These are phyloP conservation scores for Cladosporium sp. DNA, from an alignment of 2,329 filamentous ascomycete genomes.

Conservation along the genomic window DNA sequence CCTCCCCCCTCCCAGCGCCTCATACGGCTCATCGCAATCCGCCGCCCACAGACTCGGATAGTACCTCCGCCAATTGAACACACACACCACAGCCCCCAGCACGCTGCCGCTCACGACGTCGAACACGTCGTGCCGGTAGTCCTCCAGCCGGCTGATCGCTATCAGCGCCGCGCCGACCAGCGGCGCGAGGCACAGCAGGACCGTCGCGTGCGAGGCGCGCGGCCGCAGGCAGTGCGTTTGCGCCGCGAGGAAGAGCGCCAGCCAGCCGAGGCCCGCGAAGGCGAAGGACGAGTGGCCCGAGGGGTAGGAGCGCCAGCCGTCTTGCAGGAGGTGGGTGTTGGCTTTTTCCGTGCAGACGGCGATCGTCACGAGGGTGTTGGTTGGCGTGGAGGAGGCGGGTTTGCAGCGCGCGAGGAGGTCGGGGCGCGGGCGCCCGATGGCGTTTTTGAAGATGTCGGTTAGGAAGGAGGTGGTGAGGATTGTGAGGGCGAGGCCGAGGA, in stretches of 20 bases:
- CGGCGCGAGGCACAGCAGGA: constrained; percentile 50
- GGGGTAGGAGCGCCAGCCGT: constrained; percentile 79
- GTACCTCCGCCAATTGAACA: constrained; percentile 55
- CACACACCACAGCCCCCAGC: constrained; percentile 50
- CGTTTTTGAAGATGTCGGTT: constrained; percentile 87
- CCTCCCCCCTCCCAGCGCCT: constrained; percentile 25
- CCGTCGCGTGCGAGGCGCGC: constrained; percentile 49
- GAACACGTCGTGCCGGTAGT: constrained; percentile 59
- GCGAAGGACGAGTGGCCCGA: constrained; percentile 74
- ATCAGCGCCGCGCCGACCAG: constrained; percentile 53
- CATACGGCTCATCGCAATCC: constrained; percentile 48
- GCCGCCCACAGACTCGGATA: constrained; percentile 48
- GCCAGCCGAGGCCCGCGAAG: constrained; percentile 71
- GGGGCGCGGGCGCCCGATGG: constrained; percentile 74
- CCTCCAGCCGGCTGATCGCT: constrained; percentile 55
- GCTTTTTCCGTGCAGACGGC: constrained; percentile 64
- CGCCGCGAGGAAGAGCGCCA: constrained; percentile 52
- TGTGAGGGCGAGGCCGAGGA: constrained; percentile 61
- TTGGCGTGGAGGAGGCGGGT: constrained; percentile 54
- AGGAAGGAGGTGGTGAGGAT: constrained; percentile 72
- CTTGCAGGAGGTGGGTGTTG: constrained; percentile 63
- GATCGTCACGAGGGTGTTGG: constrained; percentile 52
- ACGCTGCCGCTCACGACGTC: constrained; percentile 53
- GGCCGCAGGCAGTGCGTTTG: constrained; percentile 56
- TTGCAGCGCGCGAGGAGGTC: constrained; percentile 86